phyloP scores from a whole-genome alignment of 78 protist species.

The Planoprotostelium fungivorum region DNA sequence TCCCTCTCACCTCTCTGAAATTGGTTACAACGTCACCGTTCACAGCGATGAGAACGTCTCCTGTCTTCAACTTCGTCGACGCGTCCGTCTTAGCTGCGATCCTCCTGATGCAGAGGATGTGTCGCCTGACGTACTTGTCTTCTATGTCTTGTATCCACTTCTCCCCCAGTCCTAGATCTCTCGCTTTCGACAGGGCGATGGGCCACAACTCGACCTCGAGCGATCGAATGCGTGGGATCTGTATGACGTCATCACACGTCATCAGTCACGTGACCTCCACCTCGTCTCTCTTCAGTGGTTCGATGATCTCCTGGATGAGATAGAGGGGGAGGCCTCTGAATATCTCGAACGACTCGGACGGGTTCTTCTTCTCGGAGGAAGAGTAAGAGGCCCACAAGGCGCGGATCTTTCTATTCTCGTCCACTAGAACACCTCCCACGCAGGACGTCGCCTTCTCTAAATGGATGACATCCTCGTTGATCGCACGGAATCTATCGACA shows the following conservation, averaged over 20 bases:
- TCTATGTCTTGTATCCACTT: not conserved
- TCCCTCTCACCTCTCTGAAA: not conserved
- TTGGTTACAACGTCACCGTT: not conserved
- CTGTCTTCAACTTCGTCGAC: not conserved
- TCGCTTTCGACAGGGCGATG: not conserved
- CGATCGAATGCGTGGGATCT: not conserved
- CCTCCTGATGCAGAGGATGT: slow-evolving; percentile 2
- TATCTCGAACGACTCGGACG: not conserved
- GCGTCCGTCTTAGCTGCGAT: not conserved
- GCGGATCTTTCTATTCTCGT: not conserved
- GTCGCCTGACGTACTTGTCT: not conserved
- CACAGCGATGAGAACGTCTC: slow-evolving; percentile 18
- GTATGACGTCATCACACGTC: not conserved
- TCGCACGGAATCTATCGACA: slow-evolving; percentile 13
- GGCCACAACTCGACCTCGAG: slow-evolving; percentile 30
- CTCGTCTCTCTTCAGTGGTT: not conserved
- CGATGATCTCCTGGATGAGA: not conserved
- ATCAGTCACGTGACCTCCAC: not conserved
- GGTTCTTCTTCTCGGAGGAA: not conserved
- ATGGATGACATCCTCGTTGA: slow-evolving; percentile 17
- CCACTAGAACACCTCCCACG: slow-evolving; percentile 18
- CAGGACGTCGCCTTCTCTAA: slow-evolving; percentile 13
- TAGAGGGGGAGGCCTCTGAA: not conserved
- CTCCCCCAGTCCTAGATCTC: not conserved
- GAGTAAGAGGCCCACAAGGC: slow-evolving; percentile 24